phyloP scores from a whole-genome alignment of 2,329 filamentous ascomycete species.

The Botrytis medusae region DNA sequence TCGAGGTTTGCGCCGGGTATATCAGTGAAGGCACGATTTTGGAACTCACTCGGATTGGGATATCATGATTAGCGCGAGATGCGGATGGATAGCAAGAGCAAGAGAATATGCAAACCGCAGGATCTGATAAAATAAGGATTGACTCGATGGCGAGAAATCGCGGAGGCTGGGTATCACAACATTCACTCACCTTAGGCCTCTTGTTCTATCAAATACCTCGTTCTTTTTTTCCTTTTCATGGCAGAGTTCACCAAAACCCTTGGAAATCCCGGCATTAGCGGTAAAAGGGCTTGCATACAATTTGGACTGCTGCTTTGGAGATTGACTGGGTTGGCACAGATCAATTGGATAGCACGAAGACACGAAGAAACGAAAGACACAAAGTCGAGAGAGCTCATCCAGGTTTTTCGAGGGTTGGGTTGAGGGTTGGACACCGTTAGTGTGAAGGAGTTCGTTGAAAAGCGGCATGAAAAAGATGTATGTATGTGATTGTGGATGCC shows the following conservation, averaged over 20 bases:
- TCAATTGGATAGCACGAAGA: slow-evolving; percentile 7
- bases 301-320: slow-evolving; percentile 17
- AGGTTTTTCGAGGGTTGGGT: background rate
- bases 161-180: slow-evolving; percentile 23
- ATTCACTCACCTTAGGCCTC: slow-evolving; percentile 18
- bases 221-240: slow-evolving; percentile 6
- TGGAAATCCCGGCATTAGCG: slow-evolving; percentile 11
- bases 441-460: background rate
- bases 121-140: slow-evolving; percentile 15
- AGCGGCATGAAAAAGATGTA: background rate
- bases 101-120: slow-evolving; percentile 5
- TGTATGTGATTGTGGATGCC: background rate
- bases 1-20: slow-evolving; percentile 26
- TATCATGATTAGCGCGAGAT: slow-evolving; percentile 15
- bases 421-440: background rate
- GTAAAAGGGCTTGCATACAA: slow-evolving; percentile 12
- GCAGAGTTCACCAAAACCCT: slow-evolving; percentile 1
- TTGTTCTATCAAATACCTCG: slow-evolving; percentile 5
- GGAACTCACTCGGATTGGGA: slow-evolving; percentile 11
- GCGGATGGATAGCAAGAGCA: slow-evolving; percentile 20
- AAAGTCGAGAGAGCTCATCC: background rate
- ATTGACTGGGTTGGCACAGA: slow-evolving; percentile 19
- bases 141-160: slow-evolving; percentile 9
- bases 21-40: slow-evolving; percentile 20
- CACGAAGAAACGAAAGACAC: background rate